Percentiles rank a stretch among this genome's conserved stretches.
These are phyloP conservation scores for Aspergillus uvarum DNA, from an alignment of 2,329 filamentous ascomycete genomes.

Conservation along the genomic window DNA sequence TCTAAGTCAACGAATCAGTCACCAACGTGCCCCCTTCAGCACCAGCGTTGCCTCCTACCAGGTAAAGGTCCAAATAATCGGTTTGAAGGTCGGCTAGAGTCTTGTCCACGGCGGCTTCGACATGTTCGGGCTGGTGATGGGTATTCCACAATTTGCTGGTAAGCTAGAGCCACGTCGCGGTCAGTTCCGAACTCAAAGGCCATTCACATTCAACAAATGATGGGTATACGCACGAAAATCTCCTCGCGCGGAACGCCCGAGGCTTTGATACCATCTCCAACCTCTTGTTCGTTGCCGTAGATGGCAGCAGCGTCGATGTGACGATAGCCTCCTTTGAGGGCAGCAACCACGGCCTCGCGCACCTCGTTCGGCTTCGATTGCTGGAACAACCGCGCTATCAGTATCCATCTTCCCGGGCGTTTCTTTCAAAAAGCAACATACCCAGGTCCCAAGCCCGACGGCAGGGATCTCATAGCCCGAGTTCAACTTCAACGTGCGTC, in stretches of 20 bases:
- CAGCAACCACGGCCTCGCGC: conserved; percentile 46
- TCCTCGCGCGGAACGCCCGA: conserved; percentile 36
- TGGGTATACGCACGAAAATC: conserved; percentile 12
- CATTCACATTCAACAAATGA: background rate
- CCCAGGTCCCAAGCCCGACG: background rate
- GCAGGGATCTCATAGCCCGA: background rate
- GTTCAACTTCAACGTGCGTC: background rate
- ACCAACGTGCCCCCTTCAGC: background rate
- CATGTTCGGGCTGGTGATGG: conserved; percentile 31
- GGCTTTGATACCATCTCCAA: conserved; percentile 42
- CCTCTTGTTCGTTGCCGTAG: conserved; percentile 47
- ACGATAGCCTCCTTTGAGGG: conserved; percentile 51
- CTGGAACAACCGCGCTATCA: background rate
- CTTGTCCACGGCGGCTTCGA: conserved; percentile 50
- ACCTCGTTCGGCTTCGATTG: conserved; percentile 33
- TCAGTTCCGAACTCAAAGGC: background rate
- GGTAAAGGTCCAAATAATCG: conserved; percentile 67
- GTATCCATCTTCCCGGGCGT: background rate
- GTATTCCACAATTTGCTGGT: conserved; percentile 44
- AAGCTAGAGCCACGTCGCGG: conserved; percentile 6
- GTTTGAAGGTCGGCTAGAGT: conserved; percentile 62
- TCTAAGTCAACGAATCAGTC: conserved; percentile 14
- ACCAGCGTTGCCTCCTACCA: conserved; percentile 19
- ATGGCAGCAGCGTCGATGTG: conserved; percentile 53
- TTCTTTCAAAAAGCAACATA: background rate